A percentile compares a stretch with the other conserved stretches of the same genome.
These are phyloP conservation scores for Leucocoprinus birnbaumii DNA, from an alignment of 768 basidiomycete species.

Conservation along the genomic window DNA sequence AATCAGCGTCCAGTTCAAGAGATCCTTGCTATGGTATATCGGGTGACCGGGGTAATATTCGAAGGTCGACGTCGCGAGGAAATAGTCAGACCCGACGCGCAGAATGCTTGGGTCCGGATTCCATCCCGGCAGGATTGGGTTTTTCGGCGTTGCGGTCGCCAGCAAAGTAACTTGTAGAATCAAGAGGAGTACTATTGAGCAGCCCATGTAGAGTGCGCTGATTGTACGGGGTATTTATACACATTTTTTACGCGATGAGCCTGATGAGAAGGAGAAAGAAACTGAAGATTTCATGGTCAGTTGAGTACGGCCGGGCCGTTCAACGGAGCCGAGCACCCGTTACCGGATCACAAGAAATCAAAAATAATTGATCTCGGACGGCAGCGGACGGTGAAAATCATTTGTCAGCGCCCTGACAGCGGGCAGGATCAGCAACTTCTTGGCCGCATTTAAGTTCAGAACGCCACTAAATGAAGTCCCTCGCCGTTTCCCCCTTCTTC, in stretches of 20 bases:
- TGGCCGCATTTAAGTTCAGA: neutral
- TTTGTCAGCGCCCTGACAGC: neutral
- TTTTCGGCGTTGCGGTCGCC: slow-evolving; percentile 16
- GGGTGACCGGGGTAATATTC: slow-evolving; percentile 39
- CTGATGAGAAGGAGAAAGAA: too few relatives aligned
- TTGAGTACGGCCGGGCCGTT: too few relatives aligned
- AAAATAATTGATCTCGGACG: too few relatives aligned
- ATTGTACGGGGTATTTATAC: too few relatives aligned
- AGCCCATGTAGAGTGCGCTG: too few relatives aligned
- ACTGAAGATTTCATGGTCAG: too few relatives aligned
- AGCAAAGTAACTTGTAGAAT: neutral
- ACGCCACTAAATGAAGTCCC: neutral
- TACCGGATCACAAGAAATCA: too few relatives aligned
- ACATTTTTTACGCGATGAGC: too few relatives aligned
- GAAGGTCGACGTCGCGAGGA: slow-evolving; percentile 36
- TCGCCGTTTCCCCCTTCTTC: neutral
- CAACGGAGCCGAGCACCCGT: too few relatives aligned
- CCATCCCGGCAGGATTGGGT: slow-evolving; percentile 38
- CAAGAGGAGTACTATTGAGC: too few relatives aligned
- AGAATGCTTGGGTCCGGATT: slow-evolving; percentile 38
- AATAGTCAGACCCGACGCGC: slow-evolving; percentile 36
- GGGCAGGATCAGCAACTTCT: neutral
- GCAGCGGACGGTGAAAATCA: too few relatives aligned
- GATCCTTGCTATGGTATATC: slow-evolving; percentile 38
- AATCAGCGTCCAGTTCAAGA: slow-evolving; percentile 33